A percentile compares a stretch with the other conserved stretches of the same genome.
These are phyloP conservation scores for Paraphoma sp. DNA, from an alignment of 2,329 filamentous ascomycete genomes.

Conservation along the genomic window DNA sequence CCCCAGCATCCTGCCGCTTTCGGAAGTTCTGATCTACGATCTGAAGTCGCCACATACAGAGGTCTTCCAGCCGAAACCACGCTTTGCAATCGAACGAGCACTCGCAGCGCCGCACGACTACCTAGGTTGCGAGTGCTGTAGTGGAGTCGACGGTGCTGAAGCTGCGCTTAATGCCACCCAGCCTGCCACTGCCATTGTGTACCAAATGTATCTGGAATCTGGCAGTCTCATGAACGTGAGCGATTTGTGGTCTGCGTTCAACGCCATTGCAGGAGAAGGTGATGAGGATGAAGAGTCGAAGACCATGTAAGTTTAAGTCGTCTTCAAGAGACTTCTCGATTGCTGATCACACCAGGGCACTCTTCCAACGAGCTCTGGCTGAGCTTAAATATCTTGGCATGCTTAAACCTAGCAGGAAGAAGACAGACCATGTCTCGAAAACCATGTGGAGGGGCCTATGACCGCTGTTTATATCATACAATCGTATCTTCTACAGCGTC, in stretches of 20 bases:
- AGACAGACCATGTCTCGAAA: constrained; percentile 90
- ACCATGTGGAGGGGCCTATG: constrained; percentile 78
- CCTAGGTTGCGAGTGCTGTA: constrained; percentile 74
- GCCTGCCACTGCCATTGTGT: constrained; percentile 75
- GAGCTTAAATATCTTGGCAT: constrained; percentile 87
- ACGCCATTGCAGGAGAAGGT: constrained; percentile 64
- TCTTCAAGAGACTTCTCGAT: background rate
- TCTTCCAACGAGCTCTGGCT: constrained; percentile 85
- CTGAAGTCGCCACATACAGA: constrained; percentile 72
- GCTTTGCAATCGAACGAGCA: constrained; percentile 73
- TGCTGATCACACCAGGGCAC: constrained; percentile 54
- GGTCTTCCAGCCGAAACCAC: constrained; percentile 77
- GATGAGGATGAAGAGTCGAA: constrained; percentile 56
- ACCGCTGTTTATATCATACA: constrained; percentile 9
- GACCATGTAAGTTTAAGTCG: constrained; percentile 50
- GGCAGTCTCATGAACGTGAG: constrained; percentile 78
- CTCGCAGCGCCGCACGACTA: constrained; percentile 78
- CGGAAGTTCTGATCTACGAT: constrained; percentile 80
- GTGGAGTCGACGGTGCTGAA: constrained; percentile 46
- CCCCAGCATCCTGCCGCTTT: constrained; percentile 63
- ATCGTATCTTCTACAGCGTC: constrained; percentile 4
- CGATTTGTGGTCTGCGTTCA: constrained; percentile 81
- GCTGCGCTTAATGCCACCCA: constrained; percentile 64
- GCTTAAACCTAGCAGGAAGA: constrained; percentile 88
- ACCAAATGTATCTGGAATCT: constrained; percentile 80